Conservation (phyloP, 78 protist genomes). For the Pelomyxa schiedti region DNA sequence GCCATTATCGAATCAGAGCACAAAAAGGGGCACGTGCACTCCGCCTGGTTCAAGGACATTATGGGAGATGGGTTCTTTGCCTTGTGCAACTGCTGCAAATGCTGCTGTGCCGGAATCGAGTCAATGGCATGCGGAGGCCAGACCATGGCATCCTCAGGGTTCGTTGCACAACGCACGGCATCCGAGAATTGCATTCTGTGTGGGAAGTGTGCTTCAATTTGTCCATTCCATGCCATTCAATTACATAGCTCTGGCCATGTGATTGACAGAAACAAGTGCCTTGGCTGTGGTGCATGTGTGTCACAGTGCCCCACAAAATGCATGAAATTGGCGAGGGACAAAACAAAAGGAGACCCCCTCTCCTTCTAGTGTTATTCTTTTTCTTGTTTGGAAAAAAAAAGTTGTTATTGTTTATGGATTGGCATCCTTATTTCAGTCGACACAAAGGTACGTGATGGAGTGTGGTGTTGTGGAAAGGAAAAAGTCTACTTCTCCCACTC, state of each 20-base stretch:
- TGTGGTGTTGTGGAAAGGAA: too few relatives aligned
- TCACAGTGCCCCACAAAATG: background rate
- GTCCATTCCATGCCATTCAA: background rate
- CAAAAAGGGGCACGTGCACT: background rate
- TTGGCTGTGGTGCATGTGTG: background rate
- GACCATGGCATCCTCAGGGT: background rate
- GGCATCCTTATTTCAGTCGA: too few relatives aligned
- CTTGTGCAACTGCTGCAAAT: background rate
- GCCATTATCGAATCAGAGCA: background rate
- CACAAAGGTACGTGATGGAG: too few relatives aligned
- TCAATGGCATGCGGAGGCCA: background rate
- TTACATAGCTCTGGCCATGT: background rate
- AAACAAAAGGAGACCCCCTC: background rate
- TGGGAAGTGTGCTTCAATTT: background rate
- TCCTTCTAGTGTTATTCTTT: too few relatives aligned
- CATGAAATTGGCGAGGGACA: background rate
- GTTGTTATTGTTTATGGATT: too few relatives aligned
- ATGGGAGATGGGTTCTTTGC: background rate
- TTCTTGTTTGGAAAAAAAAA: too few relatives aligned
- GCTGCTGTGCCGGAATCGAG: background rate
- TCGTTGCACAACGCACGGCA: background rate
- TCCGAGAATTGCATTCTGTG: background rate
- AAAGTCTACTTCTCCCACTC: too few relatives aligned
- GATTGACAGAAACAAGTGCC: background rate
- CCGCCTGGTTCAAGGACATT: background rate